phyloP scores from a whole-genome alignment of 2,329 filamentous ascomycete genomes.

The Talaromyces marneffei region DNA sequence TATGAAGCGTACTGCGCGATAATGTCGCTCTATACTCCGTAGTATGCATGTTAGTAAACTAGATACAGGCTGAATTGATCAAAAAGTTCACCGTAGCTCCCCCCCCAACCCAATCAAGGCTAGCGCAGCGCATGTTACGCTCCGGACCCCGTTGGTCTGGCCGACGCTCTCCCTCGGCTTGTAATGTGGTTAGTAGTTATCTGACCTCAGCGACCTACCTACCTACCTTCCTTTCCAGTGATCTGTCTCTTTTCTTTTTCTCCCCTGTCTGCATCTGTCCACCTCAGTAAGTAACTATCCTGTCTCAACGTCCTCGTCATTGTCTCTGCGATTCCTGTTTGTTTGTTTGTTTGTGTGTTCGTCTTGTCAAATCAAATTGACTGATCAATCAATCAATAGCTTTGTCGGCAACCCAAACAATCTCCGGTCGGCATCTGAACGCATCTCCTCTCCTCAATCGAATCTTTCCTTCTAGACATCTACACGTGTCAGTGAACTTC shows the following conservation, averaged over 20 bases:
- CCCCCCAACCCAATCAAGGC: background rate
- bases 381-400: background rate
- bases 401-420: background rate
- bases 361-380: too few relatives aligned
- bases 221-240: background rate
- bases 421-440: background rate
- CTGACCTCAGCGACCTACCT: background rate
- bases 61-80: background rate
- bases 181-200: background rate
- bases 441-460: background rate
- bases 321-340: background rate
- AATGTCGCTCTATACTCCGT: background rate
- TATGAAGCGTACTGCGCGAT: too few relatives aligned
- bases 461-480: background rate
- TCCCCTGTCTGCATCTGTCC: background rate
- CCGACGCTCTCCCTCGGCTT: slow-evolving; percentile 6
- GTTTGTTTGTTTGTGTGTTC: background rate
- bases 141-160: background rate
- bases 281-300: background rate
- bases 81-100: slow-evolving; percentile 1
- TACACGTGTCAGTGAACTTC: background rate
- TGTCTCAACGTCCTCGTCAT: background rate
- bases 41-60: background rate
- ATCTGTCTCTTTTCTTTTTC: background rate
- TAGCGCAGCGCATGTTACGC: background rate